Evolutionary conservation across 2,329 filamentous ascomycete genomes (phyloP), one percentile per base, ranked within the genome.

Genomic region (Curvularia spicifera): DNA sequence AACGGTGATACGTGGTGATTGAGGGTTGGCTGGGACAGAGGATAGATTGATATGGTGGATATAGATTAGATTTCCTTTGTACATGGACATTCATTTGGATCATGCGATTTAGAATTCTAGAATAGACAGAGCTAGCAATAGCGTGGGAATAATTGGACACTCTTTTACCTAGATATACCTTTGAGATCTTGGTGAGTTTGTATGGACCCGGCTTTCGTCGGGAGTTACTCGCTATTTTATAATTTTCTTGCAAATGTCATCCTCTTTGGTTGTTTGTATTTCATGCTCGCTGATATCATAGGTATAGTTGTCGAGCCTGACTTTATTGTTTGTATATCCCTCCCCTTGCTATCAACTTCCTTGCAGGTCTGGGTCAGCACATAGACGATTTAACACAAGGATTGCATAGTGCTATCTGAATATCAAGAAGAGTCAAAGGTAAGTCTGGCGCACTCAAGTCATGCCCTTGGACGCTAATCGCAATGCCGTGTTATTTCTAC

Each of bases 401-500:
- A 54, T 26, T 5, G 15, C 2, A 50, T 1, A 48, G n/a, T 13
- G 18, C 6, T 24, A 9, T 31, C 9, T 26, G 3, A 31, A 48
- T 26, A 6, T 33, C 1, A 5, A 43, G 5, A 48, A 12, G 10
- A 24, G 4, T 31, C 44, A n/a, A 29, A 3, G 13, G 28, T 33
- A 33, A 20, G 28, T 31, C 15, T 46, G n/a, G 7, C n/a, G 28
- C n/a, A 31, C 29, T 46, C 28, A 33, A 46, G n/a, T 4, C 9
- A 31, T 28, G 28, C 28, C 20, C n/a, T 20, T 7, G 8, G 20
- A 12, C n/a, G 10, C 9, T 40, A 6, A 28, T 8, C 8, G n/a
- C 24, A 22, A 52, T 52, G 40, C 47, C 20, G 52, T 56, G 26
- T 35, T 31, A 46, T 58, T 56, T 47, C 57, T 59, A 65, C 68